Base-by-base conservation (phyloP, 257 asterid genomes). In the Agastache rugosa region DNA sequence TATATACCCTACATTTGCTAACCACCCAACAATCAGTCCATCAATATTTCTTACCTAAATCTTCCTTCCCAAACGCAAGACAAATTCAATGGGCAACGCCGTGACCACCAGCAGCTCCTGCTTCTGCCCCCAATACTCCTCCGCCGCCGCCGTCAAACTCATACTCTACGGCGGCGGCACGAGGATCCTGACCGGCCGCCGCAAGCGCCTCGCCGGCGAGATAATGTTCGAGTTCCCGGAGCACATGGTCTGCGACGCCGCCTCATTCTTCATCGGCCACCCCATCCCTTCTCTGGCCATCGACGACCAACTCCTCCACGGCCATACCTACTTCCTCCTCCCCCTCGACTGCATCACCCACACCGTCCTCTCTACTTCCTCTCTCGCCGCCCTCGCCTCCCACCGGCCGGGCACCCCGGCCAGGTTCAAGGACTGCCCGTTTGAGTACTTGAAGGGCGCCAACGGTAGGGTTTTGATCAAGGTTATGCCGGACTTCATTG, bases 191-290 rank as follows among this genome's bases (percentile, higher is more conserved):
- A 15, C 64, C 42, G 78, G 90, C 23, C 42, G 65, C 0, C 42
- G 65, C 0, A 83, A 80, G 45, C 85, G 50, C 74, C 75, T 88
- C 31, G 97, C 93, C 68, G 97, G 96, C 1, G 89, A 88, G 77
- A 79, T 92, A 62, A 88, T 87, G 97, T 90, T 90, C 81, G 89
- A 92, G 82, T 92, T 83, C 69, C 97, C 97, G 0, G 90, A 88
- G 54, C 84, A 71, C 69, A 80, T 86, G 84, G 83, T 92, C 3
- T 90, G 97, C 84, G 87, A 81, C 75, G 94, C 92, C 27, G 92
- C 80, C 56, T 90, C 97, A 0, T 92, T 92, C 89, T 88, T 80
- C 89, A 83, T 92, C 11, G 97, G 97, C 22, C 92, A 76, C 16
- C 92, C 90, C 0, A 60, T 90, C 48, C 97, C 97, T 0, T 74